Evolutionary conservation across 78 protist species (phyloP).

Genomic region (Planoprotostelium fungivorum): DNA sequence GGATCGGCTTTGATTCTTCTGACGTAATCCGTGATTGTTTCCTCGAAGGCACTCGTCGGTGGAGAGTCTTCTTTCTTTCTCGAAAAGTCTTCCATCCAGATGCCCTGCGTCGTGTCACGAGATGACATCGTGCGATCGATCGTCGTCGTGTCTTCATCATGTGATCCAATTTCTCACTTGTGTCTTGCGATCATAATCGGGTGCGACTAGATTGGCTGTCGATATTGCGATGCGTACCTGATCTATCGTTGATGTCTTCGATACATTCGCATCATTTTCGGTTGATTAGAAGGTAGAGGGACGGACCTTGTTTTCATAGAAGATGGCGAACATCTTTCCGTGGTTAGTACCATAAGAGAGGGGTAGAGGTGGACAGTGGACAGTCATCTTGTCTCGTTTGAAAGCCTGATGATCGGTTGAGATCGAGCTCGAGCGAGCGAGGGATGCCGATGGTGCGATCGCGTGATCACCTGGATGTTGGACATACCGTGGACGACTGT

Average conservation of each 20-base stretch:
- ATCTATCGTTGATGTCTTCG: too few species aligned
- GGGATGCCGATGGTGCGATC: too few species aligned
- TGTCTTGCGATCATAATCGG: background rate
- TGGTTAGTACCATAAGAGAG: background rate
- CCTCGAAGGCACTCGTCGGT: background rate
- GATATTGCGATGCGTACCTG: background rate
- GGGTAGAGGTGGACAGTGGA: background rate
- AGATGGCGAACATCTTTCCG: background rate
- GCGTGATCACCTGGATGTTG: background rate
- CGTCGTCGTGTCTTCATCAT: too few species aligned
- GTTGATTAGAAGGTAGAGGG: background rate
- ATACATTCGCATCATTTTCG: too few species aligned
- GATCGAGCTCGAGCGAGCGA: too few species aligned
- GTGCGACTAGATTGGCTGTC: background rate
- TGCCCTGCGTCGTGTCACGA: background rate
- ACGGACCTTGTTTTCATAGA: background rate
- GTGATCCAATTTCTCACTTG: too few species aligned
- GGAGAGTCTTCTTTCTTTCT: background rate
- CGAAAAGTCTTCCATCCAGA: background rate
- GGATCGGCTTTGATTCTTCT: background rate
- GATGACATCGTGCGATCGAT: too few species aligned
- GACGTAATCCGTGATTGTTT: background rate
- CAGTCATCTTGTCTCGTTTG: background rate
- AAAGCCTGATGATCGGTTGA: background rate
- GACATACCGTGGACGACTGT: background rate